Conservation (phyloP, 208 protist genomes). For the Phytomonas sp. region DNA sequence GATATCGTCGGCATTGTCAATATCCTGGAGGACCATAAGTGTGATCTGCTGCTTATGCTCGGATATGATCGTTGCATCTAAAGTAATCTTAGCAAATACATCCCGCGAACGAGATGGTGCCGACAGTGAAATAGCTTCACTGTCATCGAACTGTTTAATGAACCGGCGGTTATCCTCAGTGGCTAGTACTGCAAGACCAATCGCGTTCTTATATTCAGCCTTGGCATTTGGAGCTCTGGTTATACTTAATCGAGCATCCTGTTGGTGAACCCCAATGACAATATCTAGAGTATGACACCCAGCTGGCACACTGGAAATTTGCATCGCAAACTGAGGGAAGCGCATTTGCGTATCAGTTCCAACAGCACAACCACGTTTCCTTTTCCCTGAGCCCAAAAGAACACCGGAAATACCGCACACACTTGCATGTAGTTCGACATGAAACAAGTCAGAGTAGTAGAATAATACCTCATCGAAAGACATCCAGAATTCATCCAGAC, state of each 20-base stretch:
- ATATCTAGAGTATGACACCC: constrained; percentile 27
- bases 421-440: constrained; percentile 15
- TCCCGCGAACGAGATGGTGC: constrained; percentile 20
- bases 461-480: constrained; percentile 75
- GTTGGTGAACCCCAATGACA: constrained; percentile 58
- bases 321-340: constrained; percentile 51
- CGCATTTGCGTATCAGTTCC: constrained; percentile 13
- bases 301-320: constrained; percentile 22
- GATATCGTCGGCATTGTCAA: constrained; percentile 18
- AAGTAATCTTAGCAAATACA: constrained; percentile 14
- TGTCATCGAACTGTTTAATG: constrained; percentile 26
- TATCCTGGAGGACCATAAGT: constrained; percentile 33
- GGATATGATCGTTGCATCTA: constrained; percentile 8
- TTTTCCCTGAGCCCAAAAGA: constrained; percentile 10
- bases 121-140: constrained; percentile 22
- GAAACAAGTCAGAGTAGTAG: constrained; percentile 77
- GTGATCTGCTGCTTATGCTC: constrained; percentile 18
- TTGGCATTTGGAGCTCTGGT: constrained; percentile 35
- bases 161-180: constrained; percentile 50
- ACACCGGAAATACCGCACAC: constrained; percentile 21
- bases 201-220: constrained; percentile 31
- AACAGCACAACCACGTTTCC: constrained; percentile 11
- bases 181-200: constrained; percentile 54
- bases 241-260: constrained; percentile 57
- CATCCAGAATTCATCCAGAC: constrained; percentile 54